These are phyloP conservation scores for Candida tetrigidarum DNA, from an alignment of 1,139 yeast species.

Conservation along the genomic window DNA sequence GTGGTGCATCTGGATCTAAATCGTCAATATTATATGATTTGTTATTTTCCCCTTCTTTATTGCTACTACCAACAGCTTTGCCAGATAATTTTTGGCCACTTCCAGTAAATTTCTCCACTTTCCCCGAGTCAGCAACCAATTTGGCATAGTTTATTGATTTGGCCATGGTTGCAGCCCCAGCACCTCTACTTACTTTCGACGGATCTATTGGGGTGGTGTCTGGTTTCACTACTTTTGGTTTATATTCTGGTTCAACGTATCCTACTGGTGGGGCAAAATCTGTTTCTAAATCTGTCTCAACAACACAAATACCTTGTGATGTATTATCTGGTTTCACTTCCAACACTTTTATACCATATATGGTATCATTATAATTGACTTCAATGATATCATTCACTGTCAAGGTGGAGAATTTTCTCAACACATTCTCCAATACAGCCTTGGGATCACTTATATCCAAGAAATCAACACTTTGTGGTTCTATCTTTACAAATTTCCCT, in stretches of 20 bases:
- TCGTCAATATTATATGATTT: constrained; percentile 33
- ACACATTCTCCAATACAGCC: constrained; percentile 92
- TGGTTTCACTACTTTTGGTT: constrained; percentile 37
- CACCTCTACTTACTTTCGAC: constrained; percentile 40
- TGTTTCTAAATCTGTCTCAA: constrained; percentile 95
- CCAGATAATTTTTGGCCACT: constrained; percentile 79
- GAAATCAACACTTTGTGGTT: constrained; percentile 94
- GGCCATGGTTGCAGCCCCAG: constrained; percentile 80
- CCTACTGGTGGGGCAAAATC: constrained; percentile 99
- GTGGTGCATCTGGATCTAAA: constrained; percentile 58
- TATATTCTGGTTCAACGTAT: constrained; percentile 85
- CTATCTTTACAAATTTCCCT: constrained; percentile 89
- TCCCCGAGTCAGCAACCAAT: constrained; percentile 43
- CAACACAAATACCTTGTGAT: constrained; percentile 80
- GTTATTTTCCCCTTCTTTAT: constrained; percentile 16
- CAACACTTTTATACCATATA: constrained; percentile 80
- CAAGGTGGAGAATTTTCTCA: constrained; percentile 87
- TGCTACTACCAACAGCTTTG: constrained; percentile 37
- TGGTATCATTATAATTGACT: constrained; percentile 78
- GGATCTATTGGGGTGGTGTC: constrained; percentile 37
- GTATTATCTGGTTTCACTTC: constrained; percentile 83
- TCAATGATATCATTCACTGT: constrained; percentile 87
- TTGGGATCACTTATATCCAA: constrained; percentile 94
- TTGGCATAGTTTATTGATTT: constrained; percentile 70
- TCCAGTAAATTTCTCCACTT: constrained; percentile 50